Conservation (phyloP, 768 basidiomycete genomes). For the Termitomyces eurrhizus region DNA sequence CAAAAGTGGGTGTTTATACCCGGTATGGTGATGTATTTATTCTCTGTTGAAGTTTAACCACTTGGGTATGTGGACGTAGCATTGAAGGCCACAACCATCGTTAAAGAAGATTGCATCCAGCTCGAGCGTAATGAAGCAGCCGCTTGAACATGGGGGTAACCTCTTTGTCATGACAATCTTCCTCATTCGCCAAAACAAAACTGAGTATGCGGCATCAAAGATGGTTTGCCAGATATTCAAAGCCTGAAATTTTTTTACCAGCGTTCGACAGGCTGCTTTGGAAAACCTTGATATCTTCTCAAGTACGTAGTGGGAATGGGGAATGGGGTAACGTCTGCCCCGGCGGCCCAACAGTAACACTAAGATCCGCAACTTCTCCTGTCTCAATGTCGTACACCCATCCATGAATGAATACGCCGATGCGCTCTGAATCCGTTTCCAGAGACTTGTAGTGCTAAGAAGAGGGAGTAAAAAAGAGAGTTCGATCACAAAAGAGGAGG, state of each 20-base stretch:
- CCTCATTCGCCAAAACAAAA: no score
- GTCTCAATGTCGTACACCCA: conserved; percentile 24
- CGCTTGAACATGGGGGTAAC: no score
- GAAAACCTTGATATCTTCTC: neutral
- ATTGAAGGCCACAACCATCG: no score
- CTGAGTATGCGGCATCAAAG: no score
- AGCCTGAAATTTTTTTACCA: neutral
- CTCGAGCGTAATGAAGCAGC: no score
- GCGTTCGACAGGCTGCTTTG: neutral
- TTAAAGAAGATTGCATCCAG: no score
- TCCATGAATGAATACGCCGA: conserved; percentile 20
- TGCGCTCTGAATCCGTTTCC: neutral
- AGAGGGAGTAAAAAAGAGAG: neutral
- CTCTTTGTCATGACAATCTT: no score
- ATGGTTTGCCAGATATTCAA: neutral
- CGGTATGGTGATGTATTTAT: no score
- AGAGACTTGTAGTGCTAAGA: conserved; percentile 11
- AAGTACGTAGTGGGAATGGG: conserved; percentile 14
- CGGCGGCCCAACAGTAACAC: conserved; percentile 19
- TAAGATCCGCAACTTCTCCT: conserved; percentile 19
- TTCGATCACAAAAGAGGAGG: neutral
- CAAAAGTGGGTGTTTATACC: no score
- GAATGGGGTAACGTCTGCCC: conserved; percentile 13
- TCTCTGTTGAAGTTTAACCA: no score
- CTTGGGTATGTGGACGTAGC: no score